Conservation (phyloP, 2,329 filamentous ascomycete genomes). For the Phialophora verrucosa region DNA sequence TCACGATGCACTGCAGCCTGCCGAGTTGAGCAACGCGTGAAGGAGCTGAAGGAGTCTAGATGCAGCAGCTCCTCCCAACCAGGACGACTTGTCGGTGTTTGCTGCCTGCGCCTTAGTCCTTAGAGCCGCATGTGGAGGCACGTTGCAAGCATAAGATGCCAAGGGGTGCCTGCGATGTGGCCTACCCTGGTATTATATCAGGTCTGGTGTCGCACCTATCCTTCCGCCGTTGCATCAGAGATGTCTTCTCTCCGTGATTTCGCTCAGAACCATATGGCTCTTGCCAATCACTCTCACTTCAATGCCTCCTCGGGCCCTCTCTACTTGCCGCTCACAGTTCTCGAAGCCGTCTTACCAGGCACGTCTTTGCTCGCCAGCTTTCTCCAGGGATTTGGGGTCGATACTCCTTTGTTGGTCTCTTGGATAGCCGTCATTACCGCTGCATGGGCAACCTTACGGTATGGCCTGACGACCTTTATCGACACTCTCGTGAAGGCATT, state of each 20-base stretch:
- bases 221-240: background rate
- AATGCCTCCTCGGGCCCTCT: conserved; percentile 30
- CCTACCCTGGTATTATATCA: background rate
- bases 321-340: conserved; percentile 52
- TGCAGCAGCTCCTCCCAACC: background rate
- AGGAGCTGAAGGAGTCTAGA: background rate
- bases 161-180: background rate
- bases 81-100: background rate
- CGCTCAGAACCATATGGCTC: conserved; percentile 9
- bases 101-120: background rate
- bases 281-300: conserved; percentile 2
- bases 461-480: conserved; percentile 44
- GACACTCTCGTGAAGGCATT: conserved; percentile 46
- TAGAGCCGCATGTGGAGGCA: background rate
- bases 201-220: background rate
- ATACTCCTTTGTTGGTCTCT: conserved; percentile 56
- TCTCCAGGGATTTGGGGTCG: conserved; percentile 53
- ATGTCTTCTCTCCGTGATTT: conserved; percentile 1
- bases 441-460: conserved; percentile 46
- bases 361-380: conserved; percentile 56
- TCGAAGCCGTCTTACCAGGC: conserved; percentile 59
- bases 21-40: background rate
- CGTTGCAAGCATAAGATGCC: background rate
- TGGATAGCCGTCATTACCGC: conserved; percentile 52
- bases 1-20: background rate